Percentiles rank a stretch among this genome's conserved stretches.
Evolutionary conservation across 2,329 filamentous ascomycete species (phyloP).

Genomic region (Coniosporium tulheliwenetii): DNA sequence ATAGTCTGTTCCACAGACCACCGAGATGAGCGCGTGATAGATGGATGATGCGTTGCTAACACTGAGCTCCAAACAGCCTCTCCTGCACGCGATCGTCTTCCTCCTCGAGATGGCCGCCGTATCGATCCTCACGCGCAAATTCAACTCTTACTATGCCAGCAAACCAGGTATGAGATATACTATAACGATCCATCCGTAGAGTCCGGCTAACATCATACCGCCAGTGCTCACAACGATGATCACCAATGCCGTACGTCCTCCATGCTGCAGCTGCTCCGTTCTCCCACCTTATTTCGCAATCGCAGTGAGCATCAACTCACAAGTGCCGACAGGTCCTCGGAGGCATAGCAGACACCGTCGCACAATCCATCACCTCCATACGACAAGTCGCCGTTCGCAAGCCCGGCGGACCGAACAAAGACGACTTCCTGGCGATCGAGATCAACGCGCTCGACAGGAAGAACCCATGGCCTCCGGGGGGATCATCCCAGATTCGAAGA

Average conservation of each 20-base stretch:
- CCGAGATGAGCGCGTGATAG: neutral
- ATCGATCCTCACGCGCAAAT: constrained; percentile 67
- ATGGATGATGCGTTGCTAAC: constrained; percentile 1
- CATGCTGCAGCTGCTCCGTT: neutral
- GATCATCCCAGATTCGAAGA: constrained; percentile 45
- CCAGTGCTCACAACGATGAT: constrained; percentile 95
- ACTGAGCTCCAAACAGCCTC: constrained; percentile 42
- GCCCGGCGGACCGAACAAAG: constrained; percentile 40
- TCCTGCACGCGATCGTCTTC: constrained; percentile 73
- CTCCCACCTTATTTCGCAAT: neutral
- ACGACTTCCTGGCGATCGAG: constrained; percentile 69
- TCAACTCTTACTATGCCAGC: constrained; percentile 87
- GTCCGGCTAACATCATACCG: neutral
- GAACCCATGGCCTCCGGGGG: constrained; percentile 48
- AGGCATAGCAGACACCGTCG: constrained; percentile 91
- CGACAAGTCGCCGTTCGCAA: constrained; percentile 52
- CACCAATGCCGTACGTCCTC: constrained; percentile 64
- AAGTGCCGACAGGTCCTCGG: constrained; percentile 48
- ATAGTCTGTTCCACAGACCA: constrained; percentile 1
- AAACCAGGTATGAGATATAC: constrained; percentile 52
- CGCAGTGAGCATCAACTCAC: neutral
- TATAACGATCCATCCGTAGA: neutral
- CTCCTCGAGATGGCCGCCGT: constrained; percentile 79
- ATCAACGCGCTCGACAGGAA: constrained; percentile 77
- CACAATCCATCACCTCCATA: constrained; percentile 79